Conservation (phyloP, 352 stramenopile species). For the Thraustotheca clavata region DNA sequence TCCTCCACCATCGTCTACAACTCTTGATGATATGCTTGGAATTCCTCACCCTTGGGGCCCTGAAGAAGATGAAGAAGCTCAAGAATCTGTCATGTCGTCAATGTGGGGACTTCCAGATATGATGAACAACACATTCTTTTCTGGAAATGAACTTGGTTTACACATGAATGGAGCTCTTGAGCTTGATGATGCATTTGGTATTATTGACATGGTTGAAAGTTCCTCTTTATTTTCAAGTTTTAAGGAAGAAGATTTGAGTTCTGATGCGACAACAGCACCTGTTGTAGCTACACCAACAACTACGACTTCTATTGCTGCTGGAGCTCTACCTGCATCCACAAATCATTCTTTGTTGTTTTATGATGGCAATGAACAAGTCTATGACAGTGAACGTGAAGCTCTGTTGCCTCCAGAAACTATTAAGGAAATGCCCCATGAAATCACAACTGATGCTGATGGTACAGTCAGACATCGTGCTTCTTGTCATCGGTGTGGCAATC, state of each 20-base stretch:
- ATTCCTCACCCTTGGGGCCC: constrained; percentile 4
- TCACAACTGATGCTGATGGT: constrained; percentile 17
- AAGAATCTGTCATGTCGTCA: constrained; percentile 7
- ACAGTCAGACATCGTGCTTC: constrained; percentile 55
- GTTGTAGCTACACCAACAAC: neutral
- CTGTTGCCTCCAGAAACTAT: neutral
- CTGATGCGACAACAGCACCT: neutral
- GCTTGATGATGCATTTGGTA: constrained; percentile 21
- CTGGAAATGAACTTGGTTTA: constrained; percentile 6
- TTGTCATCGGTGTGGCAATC: constrained; percentile 81
- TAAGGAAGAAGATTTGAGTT: neutral
- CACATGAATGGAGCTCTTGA: constrained; percentile 19
- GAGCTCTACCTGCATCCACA: neutral
- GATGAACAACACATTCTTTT: constrained; percentile 21
- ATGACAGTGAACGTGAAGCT: neutral
- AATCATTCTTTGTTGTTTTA: constrained; percentile 4
- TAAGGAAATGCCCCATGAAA: neutral
- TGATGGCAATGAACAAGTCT: neutral
- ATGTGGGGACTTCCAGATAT: constrained; percentile 17
- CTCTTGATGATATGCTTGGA: neutral
- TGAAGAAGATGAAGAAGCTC: constrained; percentile 18
- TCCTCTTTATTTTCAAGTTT: constrained; percentile 21
- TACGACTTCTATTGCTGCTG: neutral
- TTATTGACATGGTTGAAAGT: constrained; percentile 23
- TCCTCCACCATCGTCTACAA: neutral